phyloP scores from a whole-genome alignment of 306 rosid species.

The Corylus heterophylla region DNA sequence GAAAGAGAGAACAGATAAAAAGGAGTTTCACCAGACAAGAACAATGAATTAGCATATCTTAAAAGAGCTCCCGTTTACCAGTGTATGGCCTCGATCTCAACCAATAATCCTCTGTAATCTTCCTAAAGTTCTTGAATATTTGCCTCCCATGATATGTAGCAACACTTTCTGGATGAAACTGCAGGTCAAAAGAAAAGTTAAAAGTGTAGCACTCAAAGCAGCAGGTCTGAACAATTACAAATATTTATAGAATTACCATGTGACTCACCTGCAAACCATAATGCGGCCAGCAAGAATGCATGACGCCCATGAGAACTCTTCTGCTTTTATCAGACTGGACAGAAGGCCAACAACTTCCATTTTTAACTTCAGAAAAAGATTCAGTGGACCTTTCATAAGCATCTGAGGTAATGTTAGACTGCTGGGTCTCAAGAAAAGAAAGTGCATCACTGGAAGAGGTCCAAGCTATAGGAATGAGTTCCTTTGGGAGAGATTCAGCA shows the following conservation, averaged over 20 bases:
- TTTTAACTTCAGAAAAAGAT: constrained; percentile 34
- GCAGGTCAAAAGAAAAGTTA: constrained; percentile 45
- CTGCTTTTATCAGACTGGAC: constrained; percentile 34
- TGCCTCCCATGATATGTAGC: constrained; percentile 84
- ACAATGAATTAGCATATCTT: constrained; percentile 4
- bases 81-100: constrained; percentile 51
- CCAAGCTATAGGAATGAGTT: constrained; percentile 97
- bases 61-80: constrained; percentile 58
- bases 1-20: neutral
- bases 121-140: constrained; percentile 83
- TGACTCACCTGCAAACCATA: constrained; percentile 90
- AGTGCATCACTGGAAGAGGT: constrained; percentile 60
- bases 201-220: constrained; percentile 19
- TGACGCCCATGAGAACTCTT: constrained; percentile 83
- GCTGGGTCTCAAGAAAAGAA: constrained; percentile 52
- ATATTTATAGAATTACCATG: constrained; percentile 21
- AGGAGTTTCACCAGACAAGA: constrained; percentile 11
- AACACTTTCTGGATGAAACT: constrained; percentile 99
- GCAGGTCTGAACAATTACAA: constrained; percentile 20
- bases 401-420: constrained; percentile 38
- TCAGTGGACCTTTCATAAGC: constrained; percentile 35
- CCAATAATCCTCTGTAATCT: constrained; percentile 82
- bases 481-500: constrained; percentile 78
- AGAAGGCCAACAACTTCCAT: constrained; percentile 34
- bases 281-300: constrained; percentile 91